Base-by-base conservation (phyloP, 2,329 filamentous ascomycete species). In the Fusarium azukiicola region DNA sequence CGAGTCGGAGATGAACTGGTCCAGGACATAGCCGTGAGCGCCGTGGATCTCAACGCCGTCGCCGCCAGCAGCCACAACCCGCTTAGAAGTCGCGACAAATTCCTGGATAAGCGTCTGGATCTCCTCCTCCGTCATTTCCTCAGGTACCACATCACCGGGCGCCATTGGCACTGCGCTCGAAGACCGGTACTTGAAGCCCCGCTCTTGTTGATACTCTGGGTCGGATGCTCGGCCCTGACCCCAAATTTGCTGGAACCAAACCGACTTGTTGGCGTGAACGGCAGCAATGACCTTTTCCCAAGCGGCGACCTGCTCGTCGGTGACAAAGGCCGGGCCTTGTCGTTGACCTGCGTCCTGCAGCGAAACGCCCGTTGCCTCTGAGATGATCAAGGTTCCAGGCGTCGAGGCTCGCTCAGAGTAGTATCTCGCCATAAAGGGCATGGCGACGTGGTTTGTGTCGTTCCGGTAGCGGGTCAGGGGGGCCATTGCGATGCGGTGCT, bases 11-110 rank as follows among this genome's bases (percentile, higher is more conserved):
- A 92, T 87, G 84, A 94, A 95, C 58, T 93, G 92, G 68, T 93
- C 80, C 11, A 93, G 85, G 4, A 95, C 84, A 78, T 94, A 94
- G 2, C 92, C 91, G 64, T 93, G 92, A 5, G 90, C 90, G 0
- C 63, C 76, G 9, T 78, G 76, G 3, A 78, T 61, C 58, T 78
- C 76, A 10, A 78, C 70, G 2, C 63, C 63, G 9, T 78, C 76
- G 6, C 76, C 76, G 2, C 76, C 76, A 32, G 76, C 76, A 11
- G 69, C 42, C 6, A 78, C 40, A 8, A 78, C 76, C 0, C 76
- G 68, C 6, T 54, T 23, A 12, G 76, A 36, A 19, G 76, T 78
- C 2, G 67, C 76, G 6, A 78, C 75, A 11, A 78, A 73, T 7
- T 78, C 76, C 19, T 42, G 47, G 6, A 78, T 78, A 36, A 78